Conservation (phyloP, 345 rosid genomes). For the Gynandropsis gynandra region DNA sequence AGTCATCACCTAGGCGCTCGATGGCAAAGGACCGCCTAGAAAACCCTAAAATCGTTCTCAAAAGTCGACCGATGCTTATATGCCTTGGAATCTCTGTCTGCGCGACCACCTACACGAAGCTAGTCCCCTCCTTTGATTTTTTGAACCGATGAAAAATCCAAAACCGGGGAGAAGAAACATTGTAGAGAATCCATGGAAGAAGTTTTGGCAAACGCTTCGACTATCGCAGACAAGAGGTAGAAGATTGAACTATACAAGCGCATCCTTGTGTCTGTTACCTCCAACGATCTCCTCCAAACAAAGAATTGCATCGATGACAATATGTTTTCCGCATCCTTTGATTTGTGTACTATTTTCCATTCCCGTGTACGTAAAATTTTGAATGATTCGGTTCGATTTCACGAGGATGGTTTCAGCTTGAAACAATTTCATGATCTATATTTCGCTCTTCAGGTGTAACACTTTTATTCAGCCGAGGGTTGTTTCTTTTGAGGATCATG, state of each 20-base stretch:
- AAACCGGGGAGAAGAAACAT: no score
- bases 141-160: no score
- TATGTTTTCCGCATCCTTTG: conserved; percentile 9
- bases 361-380: neutral
- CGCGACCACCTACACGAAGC: no score
- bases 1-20: no score
- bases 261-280: conserved; percentile 76
- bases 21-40: no score
- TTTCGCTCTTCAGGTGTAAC: conserved; percentile 90
- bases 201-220: conserved; percentile 64
- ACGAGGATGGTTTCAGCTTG: neutral
- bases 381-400: neutral
- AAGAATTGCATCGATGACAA: conserved; percentile 86
- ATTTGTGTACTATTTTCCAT: neutral
- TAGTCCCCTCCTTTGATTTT: no score
- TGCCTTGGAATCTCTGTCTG: no score
- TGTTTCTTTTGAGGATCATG: conserved; percentile 99
- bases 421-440: conserved; percentile 9
- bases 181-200: conserved; percentile 48
- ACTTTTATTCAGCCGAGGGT: conserved; percentile 95
- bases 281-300: conserved; percentile 71
- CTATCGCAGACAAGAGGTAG: conserved; percentile 84
- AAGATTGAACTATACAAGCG: conserved; percentile 97
- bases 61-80: no score
- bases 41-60: no score